phyloP scores from a whole-genome alignment of 768 basidiomycete species.

The Suillus tomentosus region DNA sequence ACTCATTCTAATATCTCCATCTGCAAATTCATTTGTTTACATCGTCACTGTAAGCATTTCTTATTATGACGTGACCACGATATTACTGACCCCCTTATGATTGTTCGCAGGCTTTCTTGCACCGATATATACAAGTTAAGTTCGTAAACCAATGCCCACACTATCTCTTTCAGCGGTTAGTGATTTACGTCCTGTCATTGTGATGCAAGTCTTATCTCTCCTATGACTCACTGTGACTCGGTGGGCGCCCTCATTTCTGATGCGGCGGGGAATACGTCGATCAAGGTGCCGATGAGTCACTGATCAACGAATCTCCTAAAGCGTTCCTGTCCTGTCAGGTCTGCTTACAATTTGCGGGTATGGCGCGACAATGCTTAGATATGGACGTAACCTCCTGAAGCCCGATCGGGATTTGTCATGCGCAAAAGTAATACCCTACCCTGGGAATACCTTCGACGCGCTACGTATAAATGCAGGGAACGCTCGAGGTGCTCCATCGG shows the following conservation, averaged over 20 bases:
- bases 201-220: not conserved
- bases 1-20: not conserved
- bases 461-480: not conserved
- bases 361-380: not conserved
- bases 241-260: not conserved
- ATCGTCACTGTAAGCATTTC: not conserved
- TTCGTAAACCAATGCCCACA: not conserved
- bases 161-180: not conserved
- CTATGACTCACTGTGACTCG: not conserved
- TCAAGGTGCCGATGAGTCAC: not conserved
- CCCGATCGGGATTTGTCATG: constrained; percentile 2
- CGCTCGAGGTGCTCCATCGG: not conserved
- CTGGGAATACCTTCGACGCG: not conserved
- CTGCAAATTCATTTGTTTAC: not conserved
- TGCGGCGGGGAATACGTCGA: too few species aligned
- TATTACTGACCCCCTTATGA: not conserved
- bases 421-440: not conserved
- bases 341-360: not conserved
- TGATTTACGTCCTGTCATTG: not conserved
- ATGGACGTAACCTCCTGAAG: not conserved
- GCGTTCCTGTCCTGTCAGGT: not conserved
- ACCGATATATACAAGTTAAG: not conserved
- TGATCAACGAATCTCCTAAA: not conserved
- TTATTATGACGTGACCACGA: not conserved
- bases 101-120: not conserved